Conservation (phyloP, 768 basidiomycete species). For the Boletus fagicola region DNA sequence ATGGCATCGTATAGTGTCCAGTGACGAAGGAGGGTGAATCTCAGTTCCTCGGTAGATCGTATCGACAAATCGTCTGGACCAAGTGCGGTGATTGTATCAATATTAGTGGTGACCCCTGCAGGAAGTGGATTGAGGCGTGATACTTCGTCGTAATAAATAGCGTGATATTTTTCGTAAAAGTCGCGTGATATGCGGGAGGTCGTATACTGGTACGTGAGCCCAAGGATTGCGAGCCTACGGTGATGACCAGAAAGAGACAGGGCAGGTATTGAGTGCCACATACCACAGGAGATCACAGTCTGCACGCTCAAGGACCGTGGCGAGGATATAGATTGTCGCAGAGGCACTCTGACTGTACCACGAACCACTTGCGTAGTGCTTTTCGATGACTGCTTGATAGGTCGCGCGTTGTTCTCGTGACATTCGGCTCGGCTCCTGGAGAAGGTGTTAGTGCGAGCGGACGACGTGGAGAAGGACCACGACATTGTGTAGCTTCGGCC, state of each 20-base stretch:
- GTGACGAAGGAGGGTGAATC: constrained; percentile 94
- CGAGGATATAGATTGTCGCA: constrained; percentile 84
- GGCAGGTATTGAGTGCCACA: constrained; percentile 11
- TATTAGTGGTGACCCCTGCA: constrained; percentile 35
- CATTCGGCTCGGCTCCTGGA: constrained; percentile 53
- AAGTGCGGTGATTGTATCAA: constrained; percentile 48
- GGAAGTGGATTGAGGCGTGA: constrained; percentile 78
- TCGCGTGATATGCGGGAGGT: constrained; percentile 85
- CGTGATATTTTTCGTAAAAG: constrained; percentile 78
- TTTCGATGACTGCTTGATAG: constrained; percentile 65
- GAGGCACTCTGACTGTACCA: constrained; percentile 89
- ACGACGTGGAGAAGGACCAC: constrained; percentile 7
- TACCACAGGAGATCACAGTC: constrained; percentile 95
- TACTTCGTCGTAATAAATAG: constrained; percentile 87
- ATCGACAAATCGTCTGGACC: constrained; percentile 85
- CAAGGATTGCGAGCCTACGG: constrained; percentile 85
- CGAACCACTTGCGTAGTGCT: constrained; percentile 83
- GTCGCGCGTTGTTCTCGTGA: constrained; percentile 66
- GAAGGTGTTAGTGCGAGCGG: constrained; percentile 3
- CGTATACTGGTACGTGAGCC: constrained; percentile 89
- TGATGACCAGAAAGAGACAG: constrained; percentile 6
- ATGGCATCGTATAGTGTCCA: constrained; percentile 99
- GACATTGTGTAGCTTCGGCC: constrained; percentile 54
- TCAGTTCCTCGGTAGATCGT: constrained; percentile 80
- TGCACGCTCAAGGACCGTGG: constrained; percentile 84